Evolutionary conservation across 768 basidiomycete genomes (phyloP), one percentile per base, ranked within the genome.

Genomic region (Leccinum incarnatum): DNA sequence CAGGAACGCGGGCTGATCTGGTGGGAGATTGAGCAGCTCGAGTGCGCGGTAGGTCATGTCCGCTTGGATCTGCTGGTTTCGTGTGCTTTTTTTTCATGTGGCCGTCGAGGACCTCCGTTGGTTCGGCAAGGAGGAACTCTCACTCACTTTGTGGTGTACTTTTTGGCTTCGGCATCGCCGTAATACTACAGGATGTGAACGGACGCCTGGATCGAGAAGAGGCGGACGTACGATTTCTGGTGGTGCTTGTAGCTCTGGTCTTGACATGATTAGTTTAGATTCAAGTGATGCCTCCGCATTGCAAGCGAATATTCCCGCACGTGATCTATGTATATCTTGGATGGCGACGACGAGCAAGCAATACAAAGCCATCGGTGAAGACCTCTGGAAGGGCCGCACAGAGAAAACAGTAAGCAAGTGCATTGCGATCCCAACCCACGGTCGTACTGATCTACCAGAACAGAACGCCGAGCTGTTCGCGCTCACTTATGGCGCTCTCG

Each of bases 401-500:
- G 97, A 99, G 75, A 98, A 98, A 81, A 91, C 95, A 48, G 95
- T 95, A 71, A 71, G 92, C 68, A 36, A 34, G 2, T 10, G 36
- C 23, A 46, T 32, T 36, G 29, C 3, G 62, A 72, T 68, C 42
- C 12, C 40, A 27, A 0, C 21, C 11, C 8, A n/a, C 54, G 70
- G 55, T 65, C 62, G 54, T 64, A 42, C 60, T 65, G n/a, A 67
- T 51, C 47, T n/a, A 27, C 40, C 3, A 46, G 56, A 30, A 62
- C 73, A 98, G 95, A 98, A 97, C 74, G 93, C 95, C 70, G 97
- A 99, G 74, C 83, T 99, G 27, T 98, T 99, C 75, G 89, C 95
- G 3, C 76, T 98, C 57, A 98, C 96, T 21, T 99, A 99, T 65
- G 97, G 97, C 53, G 95, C 95, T 23, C 85, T 98, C 53, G 97